phyloP scores from a whole-genome alignment of 2,329 filamentous ascomycete genomes.

The Colletotrichum simmondsii region DNA sequence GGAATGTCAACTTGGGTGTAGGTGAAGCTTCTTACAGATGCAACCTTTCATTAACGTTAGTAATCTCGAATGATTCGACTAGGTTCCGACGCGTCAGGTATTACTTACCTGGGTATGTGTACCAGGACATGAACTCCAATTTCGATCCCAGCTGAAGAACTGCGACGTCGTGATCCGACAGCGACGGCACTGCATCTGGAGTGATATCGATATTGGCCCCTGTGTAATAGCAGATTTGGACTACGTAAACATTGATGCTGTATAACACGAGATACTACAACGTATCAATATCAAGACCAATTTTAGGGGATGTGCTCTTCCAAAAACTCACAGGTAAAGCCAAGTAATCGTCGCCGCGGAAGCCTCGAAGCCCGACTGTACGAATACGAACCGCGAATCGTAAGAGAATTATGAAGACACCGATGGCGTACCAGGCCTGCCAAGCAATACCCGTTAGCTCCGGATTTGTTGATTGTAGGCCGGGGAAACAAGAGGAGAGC shows the following conservation, averaged over 20 bases:
- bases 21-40: conserved; percentile 36
- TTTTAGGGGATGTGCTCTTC: too few relatives aligned
- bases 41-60: conserved; percentile 14
- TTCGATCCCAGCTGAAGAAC: conserved; percentile 38
- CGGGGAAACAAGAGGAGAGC: neutral
- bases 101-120: conserved; percentile 35
- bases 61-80: too few relatives aligned
- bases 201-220: conserved; percentile 39
- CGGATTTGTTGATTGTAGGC: neutral
- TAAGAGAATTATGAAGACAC: conserved; percentile 34
- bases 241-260: conserved; percentile 35
- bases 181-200: conserved; percentile 14
- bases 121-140: conserved; percentile 40
- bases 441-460: neutral
- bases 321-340: conserved; percentile 30
- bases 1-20: too few relatives aligned
- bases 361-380: conserved; percentile 35
- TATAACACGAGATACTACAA: conserved; percentile 38
- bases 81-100: too few relatives aligned
- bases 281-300: neutral
- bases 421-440: conserved; percentile 34
- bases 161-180: conserved; percentile 37
- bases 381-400: conserved; percentile 35
- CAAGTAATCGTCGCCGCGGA: conserved; percentile 37
- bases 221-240: conserved; percentile 37